Evolutionary conservation across 148 eudicot genomes (phyloP), one percentile per base, ranked within the genome.

Genomic region (Arctostaphylos glauca): DNA sequence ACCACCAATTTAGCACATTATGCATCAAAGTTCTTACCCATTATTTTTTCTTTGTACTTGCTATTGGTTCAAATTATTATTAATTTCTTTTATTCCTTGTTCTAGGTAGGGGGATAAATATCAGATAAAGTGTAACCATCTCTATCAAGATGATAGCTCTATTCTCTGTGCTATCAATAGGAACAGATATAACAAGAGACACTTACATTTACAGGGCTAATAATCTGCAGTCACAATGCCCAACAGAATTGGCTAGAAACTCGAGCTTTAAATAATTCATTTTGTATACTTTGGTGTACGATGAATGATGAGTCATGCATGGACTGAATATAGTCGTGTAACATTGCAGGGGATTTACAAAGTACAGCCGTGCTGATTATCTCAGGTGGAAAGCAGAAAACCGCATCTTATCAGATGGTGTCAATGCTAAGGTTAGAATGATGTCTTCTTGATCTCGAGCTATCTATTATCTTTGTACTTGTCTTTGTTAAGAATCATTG

Each of bases 271-370:
- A 31, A 12, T 25, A 7, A 31, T 66, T 10, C n/a, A 60, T 19
- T 60, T 64, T 64, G 41, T 9, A 23, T 23, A 25, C 52, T 73
- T 46, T 48, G 9, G 77, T 49, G 19, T 9, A 53, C 31, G 72
- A 54, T 54, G 72, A 47, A 16, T 47, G 19, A n/a, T 43, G 76
- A 72, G 77, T 50, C 44, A 8, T 54, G 46, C 8, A 31, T 15
- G 5, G 54, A 21, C 15, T 77, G 9, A 48, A 9, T 43, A 38
- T 15, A 18, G 10, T 16, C 3, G 46, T 82, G 21, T 47, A 43
- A 8, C 43, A 25, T 86, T 59, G 31, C 89, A 89, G 91, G 91
- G 91, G 91, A 43, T 89, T 89, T 76, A 89, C 91, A 54, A 89
- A 89, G 76, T 89, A 84, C 80, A 83, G 80, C 85, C 87, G 91